Percentiles rank a stretch among this genome's conserved stretches.
These are phyloP conservation scores for Murraya koenigii DNA, from an alignment of 345 rosid genomes.

Conservation along the genomic window DNA sequence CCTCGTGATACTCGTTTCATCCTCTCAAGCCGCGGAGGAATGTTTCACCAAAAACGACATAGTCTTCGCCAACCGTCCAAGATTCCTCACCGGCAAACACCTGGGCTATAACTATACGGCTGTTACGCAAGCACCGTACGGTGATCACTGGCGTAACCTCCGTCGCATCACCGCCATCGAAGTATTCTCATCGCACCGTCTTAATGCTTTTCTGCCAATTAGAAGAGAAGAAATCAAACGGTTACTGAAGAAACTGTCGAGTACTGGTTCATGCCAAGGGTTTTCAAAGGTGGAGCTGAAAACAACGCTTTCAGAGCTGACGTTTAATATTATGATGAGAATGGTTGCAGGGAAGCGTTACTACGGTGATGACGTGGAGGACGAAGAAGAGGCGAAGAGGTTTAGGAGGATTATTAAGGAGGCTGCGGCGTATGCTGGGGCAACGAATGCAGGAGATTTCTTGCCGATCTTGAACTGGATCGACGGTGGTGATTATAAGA, in stretches of 20 bases:
- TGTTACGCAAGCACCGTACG: constrained; percentile 37
- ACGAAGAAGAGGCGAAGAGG: constrained; percentile 36
- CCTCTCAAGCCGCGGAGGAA: constrained; percentile 36
- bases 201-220: constrained; percentile 26
- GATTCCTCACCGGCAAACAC: constrained; percentile 26
- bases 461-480: constrained; percentile 35
- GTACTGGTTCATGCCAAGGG: constrained; percentile 11
- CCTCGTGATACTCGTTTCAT: constrained; percentile 31
- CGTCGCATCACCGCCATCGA: constrained; percentile 44
- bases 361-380: constrained; percentile 40
- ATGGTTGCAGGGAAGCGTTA: constrained; percentile 61
- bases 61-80: constrained; percentile 45
- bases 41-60: constrained; percentile 53
- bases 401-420: constrained; percentile 31
- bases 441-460: constrained; percentile 33
- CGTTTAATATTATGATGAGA: constrained; percentile 30
- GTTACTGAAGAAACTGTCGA: constrained; percentile 32
- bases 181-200: constrained; percentile 51
- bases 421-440: constrained; percentile 10
- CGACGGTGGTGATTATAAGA: constrained; percentile 28
- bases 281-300: constrained; percentile 42
- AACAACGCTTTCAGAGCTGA: constrained; percentile 33
- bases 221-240: constrained; percentile 47
- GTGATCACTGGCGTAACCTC: constrained; percentile 71
- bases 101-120: constrained; percentile 40